Base-by-base conservation (phyloP, 2,329 filamentous ascomycete genomes). In the Pseudopyrenochaeta lycopersici region DNA sequence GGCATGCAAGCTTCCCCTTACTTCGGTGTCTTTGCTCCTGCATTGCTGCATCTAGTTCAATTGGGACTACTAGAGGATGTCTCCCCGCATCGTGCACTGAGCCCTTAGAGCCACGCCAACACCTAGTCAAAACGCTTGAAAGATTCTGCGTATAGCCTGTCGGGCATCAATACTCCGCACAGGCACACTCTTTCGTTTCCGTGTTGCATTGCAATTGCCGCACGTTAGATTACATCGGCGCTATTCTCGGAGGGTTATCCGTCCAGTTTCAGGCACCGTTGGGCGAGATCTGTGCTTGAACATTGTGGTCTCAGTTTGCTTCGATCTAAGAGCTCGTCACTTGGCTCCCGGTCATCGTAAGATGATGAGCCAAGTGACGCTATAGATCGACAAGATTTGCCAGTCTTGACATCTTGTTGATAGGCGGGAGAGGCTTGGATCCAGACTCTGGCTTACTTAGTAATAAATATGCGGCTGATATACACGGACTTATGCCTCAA, bases 211-310 rank as follows among this genome's bases (percentile, higher is more conserved):
- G 40, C 40, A 30, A 29, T 35, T 35, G 29, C 42, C 42, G 29
- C 30, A 6, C 31, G 11, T 35, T 45, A 45, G 42, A 35, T 46
- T 46, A 23, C 43, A 17, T 38, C 43, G 43, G 43, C 43, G 20
- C 6, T 33, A 23, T 14, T 36, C 32, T 46, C 43, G 43, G 43
- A n/a, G 32, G 18, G 15, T n/a, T 46, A 6, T 12, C 27, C 15
- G 23, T 42, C 23, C 7, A 46, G 14, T 31, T 17, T 38, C 21
- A 36, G 41, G 27, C n/a, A 33, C 31, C 11, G 43, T 46, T 46
- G 31, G 15, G 43, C 31, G 23, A 18, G 23, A 15, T 36, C 20
- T 36, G 43, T 46, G 43, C 32, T 46, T 27, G 31, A 29, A 42
- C 43, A n/a, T 17, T 5, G 23, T 36, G 31, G 20, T 35, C 17